A percentile compares a stretch with the other conserved stretches of the same genome.
Conservation (phyloP, 768 basidiomycete species). For the Agrocybe pediades region DNA sequence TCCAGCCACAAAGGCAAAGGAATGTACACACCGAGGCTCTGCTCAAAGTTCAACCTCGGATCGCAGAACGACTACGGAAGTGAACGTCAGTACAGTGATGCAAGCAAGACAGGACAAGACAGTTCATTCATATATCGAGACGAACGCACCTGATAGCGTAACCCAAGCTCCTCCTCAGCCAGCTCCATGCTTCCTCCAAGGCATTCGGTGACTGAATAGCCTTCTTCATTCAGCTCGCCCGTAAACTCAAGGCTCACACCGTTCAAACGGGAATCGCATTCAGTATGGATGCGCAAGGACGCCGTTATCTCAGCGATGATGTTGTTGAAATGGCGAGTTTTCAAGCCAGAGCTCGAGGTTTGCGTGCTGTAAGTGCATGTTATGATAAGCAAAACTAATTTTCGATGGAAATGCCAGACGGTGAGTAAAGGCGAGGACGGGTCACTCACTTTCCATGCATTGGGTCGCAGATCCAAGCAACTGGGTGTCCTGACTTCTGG, state of each 20-base stretch:
- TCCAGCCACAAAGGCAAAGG: neutral
- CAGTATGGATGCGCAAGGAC: conserved; percentile 79
- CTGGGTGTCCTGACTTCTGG: conserved; percentile 78
- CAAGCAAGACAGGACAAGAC: neutral
- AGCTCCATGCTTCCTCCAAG: conserved; percentile 96
- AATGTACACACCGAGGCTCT: conserved; percentile 73
- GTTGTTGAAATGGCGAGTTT: conserved; percentile 87
- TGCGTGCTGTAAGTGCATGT: conserved; percentile 58
- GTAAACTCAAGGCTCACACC: conserved; percentile 92
- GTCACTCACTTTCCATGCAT: conserved; percentile 95
- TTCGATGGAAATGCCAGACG: neutral
- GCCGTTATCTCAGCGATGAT: conserved; percentile 87
- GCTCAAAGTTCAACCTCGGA: conserved; percentile 92
- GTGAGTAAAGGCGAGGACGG: neutral
- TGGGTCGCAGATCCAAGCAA: conserved; percentile 94
- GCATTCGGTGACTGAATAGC: conserved; percentile 96
- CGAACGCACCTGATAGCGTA: conserved; percentile 76
- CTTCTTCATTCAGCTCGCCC: conserved; percentile 87
- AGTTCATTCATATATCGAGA: neutral
- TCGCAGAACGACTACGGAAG: conserved; percentile 81
- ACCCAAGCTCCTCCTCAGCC: conserved; percentile 83
- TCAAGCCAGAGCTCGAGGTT: conserved; percentile 77
- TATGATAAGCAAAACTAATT: conserved; percentile 6
- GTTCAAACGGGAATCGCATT: conserved; percentile 72
- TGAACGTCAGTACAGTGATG: neutral